Conservation (phyloP, 257 asterid genomes). For the Solanum ossicruentum region DNA sequence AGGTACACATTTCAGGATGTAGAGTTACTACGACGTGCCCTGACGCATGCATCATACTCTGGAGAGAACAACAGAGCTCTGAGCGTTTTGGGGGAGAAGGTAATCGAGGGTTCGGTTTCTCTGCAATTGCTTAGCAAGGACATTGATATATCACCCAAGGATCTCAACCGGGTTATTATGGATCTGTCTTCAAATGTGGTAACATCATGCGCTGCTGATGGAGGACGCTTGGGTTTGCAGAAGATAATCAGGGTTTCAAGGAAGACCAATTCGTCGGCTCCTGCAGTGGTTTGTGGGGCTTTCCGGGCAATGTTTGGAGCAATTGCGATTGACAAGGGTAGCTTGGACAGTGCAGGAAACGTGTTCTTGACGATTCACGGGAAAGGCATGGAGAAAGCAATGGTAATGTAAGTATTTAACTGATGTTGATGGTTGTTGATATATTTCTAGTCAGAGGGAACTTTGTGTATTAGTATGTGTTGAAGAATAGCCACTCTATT, state of each 20-base stretch:
- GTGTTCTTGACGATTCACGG: conserved; percentile 22
- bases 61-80: conserved; percentile 73
- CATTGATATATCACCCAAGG: conserved; percentile 42
- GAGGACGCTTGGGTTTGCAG: conserved; percentile 42
- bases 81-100: conserved; percentile 44
- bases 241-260: conserved; percentile 52
- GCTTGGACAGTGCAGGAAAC: conserved; percentile 35
- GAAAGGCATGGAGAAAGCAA: conserved; percentile 6
- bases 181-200: conserved; percentile 34
- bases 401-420: conserved; percentile 26
- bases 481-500: background rate
- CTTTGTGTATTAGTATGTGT: background rate
- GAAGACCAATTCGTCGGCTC: conserved; percentile 41
- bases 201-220: conserved; percentile 41
- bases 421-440: background rate
- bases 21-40: conserved; percentile 44
- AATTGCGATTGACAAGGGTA: conserved; percentile 45
- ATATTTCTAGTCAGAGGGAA: background rate
- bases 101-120: conserved; percentile 31
- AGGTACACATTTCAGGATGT: conserved; percentile 52
- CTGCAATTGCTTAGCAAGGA: conserved; percentile 25
- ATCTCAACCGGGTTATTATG: conserved; percentile 29
- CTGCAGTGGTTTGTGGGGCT: conserved; percentile 70
- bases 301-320: conserved; percentile 71
- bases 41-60: conserved; percentile 76